A percentile compares a stretch with the other conserved stretches of the same genome.
Evolutionary conservation across 352 stramenopile genomes (phyloP).

Genomic region (Blastocystis sp.): DNA sequence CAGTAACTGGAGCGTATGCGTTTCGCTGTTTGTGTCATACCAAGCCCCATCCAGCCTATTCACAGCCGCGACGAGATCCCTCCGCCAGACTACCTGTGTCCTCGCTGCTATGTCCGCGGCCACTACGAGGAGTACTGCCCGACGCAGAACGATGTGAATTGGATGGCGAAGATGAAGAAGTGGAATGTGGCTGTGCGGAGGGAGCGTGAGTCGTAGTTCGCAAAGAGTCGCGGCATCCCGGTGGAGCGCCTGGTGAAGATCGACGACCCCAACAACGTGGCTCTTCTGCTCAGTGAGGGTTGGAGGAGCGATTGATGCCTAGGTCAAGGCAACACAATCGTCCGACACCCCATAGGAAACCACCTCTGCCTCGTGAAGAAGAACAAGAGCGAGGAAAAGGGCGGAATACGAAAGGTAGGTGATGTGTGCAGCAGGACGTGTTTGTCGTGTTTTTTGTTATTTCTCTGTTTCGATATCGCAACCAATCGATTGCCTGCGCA

Average conservation of each 20-base stretch:
- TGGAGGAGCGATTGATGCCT: neutral
- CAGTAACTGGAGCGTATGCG: neutral
- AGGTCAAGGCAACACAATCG: conserved; percentile 24
- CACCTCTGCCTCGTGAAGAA: conserved; percentile 39
- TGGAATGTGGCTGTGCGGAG: conserved; percentile 34
- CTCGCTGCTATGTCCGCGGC: conserved; percentile 33
- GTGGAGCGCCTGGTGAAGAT: conserved; percentile 28
- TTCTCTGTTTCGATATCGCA: conserved; percentile 24
- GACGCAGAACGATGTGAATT: neutral
- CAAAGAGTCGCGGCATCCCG: conserved; percentile 31
- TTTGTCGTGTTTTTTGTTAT: conserved; percentile 38
- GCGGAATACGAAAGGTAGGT: conserved; percentile 4
- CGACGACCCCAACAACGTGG: conserved; percentile 29
- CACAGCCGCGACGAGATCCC: conserved; percentile 42
- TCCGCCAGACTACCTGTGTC: conserved; percentile 38
- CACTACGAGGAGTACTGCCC: conserved; percentile 66
- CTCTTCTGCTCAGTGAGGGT: neutral
- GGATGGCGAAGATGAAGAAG: conserved; percentile 31
- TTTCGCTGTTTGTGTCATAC: neutral
- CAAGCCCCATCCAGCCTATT: neutral
- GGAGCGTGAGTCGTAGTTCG: neutral
- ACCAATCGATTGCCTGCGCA: neutral
- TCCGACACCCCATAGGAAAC: conserved; percentile 31
- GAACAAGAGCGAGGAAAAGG: neutral
- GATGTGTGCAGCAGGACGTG: neutral